Base-by-base conservation (phyloP, 192 early-diverging fungal species). In the Chytriomyces confervae region DNA sequence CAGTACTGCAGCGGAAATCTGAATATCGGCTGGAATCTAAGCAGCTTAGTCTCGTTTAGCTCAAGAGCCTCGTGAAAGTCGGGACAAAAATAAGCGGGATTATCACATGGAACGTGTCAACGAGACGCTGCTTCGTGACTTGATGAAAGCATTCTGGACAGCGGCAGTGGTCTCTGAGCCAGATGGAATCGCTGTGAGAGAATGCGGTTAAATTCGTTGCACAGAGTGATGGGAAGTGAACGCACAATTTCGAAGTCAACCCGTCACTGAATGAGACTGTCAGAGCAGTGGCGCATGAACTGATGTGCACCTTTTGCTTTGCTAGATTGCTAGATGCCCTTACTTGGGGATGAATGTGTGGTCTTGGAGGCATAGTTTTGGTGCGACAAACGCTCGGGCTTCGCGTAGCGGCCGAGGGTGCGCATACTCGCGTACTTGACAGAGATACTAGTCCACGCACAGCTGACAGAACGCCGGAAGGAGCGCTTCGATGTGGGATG, bases 91-190 rank as follows among this genome's bases (percentile, higher is more conserved):
- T 61, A 10, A 60, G 13, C n/a, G n/a, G 16, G 8, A 43, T n/a
- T 13, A 8, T 29, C 75, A 86, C 85, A 53, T 74, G 69, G 78
- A 87, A 89, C 1, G 94, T 95, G 75, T 93, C 85, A 13, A 94
- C 72, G 13, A 95, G 84, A 10, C 94, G 82, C 78, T 95, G 94
- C 60, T 91, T 92, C 0, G 94, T 95, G 16, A 89, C 78, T 6
- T 85, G 77, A 62, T 95, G 94, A 78, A 89, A 95, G 76, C 94
- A 95, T 47, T 88, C 60, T 3, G 87, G 82, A 65, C 94, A 95
- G 29, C 85, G 87, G 79, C 94, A 95, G 80, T 95, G 94, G 75
- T 95, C 93, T 8, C 94, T 83, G 49, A 95, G 86, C 94, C 94
- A 95, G 49, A 95, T 85, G 16, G 86, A 77, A 78, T 94, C 89